Base-by-base conservation (phyloP, 257 asterid genomes). In the Scutellaria baicalensis region DNA sequence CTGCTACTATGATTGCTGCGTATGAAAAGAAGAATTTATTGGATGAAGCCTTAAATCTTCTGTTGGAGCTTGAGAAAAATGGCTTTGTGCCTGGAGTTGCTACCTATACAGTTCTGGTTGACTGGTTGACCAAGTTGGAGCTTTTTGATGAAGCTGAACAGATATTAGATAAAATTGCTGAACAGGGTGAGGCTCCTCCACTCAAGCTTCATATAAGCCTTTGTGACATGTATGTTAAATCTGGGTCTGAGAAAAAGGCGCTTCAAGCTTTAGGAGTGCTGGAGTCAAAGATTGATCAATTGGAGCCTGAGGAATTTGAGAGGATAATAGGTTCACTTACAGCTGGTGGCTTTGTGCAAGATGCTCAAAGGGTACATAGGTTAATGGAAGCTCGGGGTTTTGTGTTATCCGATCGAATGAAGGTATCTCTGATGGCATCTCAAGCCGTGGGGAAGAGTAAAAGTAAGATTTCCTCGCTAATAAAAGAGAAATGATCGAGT, bases 91-190 rank as follows among this genome's bases (percentile, higher is more conserved):
- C 87, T 39, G 97, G 96, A 63, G 85, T 89, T 58, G 80, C 77
- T 71, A 93, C 96, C 27, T 84, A 86, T 49, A 78, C 93, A 0
- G 84, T 82, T 82, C 54, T 93, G 63, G 82, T 89, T 61, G 99
- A 88, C 68, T 93, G 99, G 99, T 75, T 91, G 12, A 71, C 75
- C 75, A 85, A 81, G 62, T 35, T 89, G 85, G 82, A 72, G 77
- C 86, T 93, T 27, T 66, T 83, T 44, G 96, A 93, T 74, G 99
- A 93, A 79, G 93, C 89, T 40, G 96, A 93, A 70, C 95, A 91
- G 71, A 17, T 93, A 56, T 60, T 93, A 80, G 85, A 79, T 71
- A 89, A 84, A 78, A 91, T 93, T 72, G 68, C 91, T 1, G 83
- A 81, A 66, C 83, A 47, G 61, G 89, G 93, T 6, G 99, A 89